Conservation (phyloP, 2,329 filamentous ascomycete species). For the Botrytis tulipae region DNA sequence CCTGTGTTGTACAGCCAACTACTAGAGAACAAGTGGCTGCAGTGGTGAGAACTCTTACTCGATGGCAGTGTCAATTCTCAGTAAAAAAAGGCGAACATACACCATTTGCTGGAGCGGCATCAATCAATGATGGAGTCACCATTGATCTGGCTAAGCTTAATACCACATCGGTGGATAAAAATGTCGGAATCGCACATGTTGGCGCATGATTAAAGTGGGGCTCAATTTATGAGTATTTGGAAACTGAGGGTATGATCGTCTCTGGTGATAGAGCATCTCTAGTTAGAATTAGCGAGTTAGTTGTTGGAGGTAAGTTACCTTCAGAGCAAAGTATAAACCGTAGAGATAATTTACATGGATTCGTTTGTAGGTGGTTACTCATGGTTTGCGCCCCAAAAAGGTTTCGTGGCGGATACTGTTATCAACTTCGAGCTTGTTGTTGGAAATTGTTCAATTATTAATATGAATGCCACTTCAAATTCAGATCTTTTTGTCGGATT, state of each 20-base stretch:
- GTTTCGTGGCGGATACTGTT: background rate
- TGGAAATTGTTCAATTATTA: conserved; percentile 12
- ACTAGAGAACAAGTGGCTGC: background rate
- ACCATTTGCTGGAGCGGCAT: background rate
- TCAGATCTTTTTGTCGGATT: conserved; percentile 20
- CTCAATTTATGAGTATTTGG: background rate
- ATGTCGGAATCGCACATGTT: background rate
- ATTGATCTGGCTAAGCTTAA: background rate
- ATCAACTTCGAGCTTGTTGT: background rate
- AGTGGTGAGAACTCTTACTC: background rate
- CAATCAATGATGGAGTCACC: background rate
- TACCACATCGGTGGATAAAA: background rate
- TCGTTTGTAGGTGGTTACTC: background rate
- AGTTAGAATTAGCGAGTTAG: background rate
- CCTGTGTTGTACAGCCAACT: background rate
- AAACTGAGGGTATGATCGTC: background rate
- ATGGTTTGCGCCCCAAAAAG: background rate
- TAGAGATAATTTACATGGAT: background rate
- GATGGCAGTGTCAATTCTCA: background rate
- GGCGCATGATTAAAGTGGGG: background rate
- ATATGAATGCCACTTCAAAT: conserved; percentile 18
- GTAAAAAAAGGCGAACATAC: background rate
- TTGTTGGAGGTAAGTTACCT: background rate
- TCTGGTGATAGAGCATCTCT: background rate
- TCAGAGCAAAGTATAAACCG: background rate